Base-by-base conservation (phyloP, 495 filamentous ascomycete species). In the Hypoxylon fuscum region DNA sequence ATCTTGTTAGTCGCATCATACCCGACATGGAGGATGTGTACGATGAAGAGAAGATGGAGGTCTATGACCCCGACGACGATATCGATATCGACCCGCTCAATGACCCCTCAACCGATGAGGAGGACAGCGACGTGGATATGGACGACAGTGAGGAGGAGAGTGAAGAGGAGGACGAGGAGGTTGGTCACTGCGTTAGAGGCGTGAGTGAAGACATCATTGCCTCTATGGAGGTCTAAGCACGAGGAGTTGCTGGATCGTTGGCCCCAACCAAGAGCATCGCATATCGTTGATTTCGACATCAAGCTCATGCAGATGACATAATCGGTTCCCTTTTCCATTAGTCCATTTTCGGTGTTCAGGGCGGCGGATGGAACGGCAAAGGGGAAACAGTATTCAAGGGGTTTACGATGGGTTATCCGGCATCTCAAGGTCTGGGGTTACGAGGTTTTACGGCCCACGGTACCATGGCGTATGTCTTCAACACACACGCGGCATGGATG, bases 181-280 rank as follows among this genome's bases (percentile, higher is more conserved):
- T 69, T 31, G 81, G 79, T 60, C 81, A 80, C 22, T 82, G 79
- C 29, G 81, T 90, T 5, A 80, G 87, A 21, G 88, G 87, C 3
- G 80, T 91, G 63, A 91, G 88, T 63, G 88, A 91, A 72, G 89
- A 91, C 49, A 87, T 91, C 47, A 88, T 84, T 34, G 82, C 85
- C 21, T 80, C 80, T 9, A 91, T 92, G 87, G 89, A 92, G 62
- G 77, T 84, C 61, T 82, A 78, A 59, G 62, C 8, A 8, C 25
- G 25, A 4, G 3, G 25, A 34, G 10, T 22, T 31, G 12, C 22
- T 41, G 15, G 14, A n/a, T 15, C 21, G 8, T 23, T 29, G 15
- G 23, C 29, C 20, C 20, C 11, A 21, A 22, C 25, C 8, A n/a
- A n/a, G n/a, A n/a, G n/a, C n/a, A n/a, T n/a, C n/a, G n/a, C n/a